phyloP scores from a whole-genome alignment of 441 rosid species.

The Brassica hybrid region DNA sequence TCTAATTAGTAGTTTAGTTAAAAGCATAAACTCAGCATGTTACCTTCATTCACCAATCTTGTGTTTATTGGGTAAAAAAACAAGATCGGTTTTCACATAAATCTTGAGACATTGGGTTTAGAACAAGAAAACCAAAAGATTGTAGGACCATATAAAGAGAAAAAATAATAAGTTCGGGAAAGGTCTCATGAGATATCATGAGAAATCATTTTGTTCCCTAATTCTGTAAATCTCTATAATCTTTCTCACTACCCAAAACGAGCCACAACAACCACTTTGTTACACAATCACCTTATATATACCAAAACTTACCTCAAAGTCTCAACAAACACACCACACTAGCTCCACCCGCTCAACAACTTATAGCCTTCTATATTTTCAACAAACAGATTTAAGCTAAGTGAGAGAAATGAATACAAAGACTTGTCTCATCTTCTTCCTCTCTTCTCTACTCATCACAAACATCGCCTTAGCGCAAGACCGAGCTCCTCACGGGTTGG shows the following conservation, averaged over 20 bases:
- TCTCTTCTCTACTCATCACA: constrained; percentile 38
- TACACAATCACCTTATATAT: constrained; percentile 39
- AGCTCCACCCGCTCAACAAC: constrained; percentile 28
- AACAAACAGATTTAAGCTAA: constrained; percentile 13
- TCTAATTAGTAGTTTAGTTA: constrained; percentile 11
- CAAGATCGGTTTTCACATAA: constrained; percentile 5
- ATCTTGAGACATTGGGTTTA: constrained; percentile 5
- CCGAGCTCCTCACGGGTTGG: constrained; percentile 93
- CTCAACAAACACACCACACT: constrained; percentile 34
- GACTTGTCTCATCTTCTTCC: constrained; percentile 47
- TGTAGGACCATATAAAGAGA: constrained; percentile 13
- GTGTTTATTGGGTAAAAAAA: neutral
- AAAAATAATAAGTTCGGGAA: neutral
- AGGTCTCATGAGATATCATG: constrained; percentile 27
- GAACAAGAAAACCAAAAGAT: constrained; percentile 8
- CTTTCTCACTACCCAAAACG: constrained; percentile 12
- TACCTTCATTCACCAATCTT: constrained; percentile 8
- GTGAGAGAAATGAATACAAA: constrained; percentile 46
- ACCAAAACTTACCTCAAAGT: constrained; percentile 27
- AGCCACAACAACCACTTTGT: constrained; percentile 35
- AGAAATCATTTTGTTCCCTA: constrained; percentile 42
- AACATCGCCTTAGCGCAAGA: constrained; percentile 56
- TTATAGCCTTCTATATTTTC: constrained; percentile 9
- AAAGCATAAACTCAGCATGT: constrained; percentile 18
- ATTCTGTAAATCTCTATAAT: constrained; percentile 9